These are phyloP conservation scores for Suillus occidentalis DNA, from an alignment of 768 basidiomycete species.

Conservation along the genomic window DNA sequence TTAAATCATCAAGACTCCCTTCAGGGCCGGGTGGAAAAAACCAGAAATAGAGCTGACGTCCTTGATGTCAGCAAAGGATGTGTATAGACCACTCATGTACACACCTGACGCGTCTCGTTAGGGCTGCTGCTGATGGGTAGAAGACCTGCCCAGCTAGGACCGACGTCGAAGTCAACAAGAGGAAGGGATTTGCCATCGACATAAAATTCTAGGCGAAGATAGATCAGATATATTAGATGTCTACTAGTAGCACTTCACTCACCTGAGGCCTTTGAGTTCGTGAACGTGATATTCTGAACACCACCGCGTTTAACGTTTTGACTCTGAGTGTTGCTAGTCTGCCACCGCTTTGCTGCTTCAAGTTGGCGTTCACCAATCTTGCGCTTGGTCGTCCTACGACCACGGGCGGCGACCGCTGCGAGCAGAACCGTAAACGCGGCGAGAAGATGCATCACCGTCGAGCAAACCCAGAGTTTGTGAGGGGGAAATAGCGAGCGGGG, in stretches of 20 bases:
- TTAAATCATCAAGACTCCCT: constrained; percentile 69
- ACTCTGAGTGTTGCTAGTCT: constrained; percentile 5
- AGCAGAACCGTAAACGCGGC: constrained; percentile 13
- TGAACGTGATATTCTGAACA: constrained; percentile 69
- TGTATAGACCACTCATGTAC: not conserved
- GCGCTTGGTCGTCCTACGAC: constrained; percentile 35
- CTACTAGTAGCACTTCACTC: not conserved
- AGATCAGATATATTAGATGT: not conserved
- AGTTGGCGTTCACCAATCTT: constrained; percentile 46
- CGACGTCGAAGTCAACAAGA: constrained; percentile 69
- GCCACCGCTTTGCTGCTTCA: constrained; percentile 48
- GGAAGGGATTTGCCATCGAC: constrained; percentile 70
- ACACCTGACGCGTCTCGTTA: constrained; percentile 68
- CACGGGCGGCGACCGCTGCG: constrained; percentile 5
- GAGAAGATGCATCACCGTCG: constrained; percentile 16
- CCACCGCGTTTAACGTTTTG: constrained; percentile 8
- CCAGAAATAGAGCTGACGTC: constrained; percentile 68
- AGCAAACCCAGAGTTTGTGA: not conserved
- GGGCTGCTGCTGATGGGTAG: constrained; percentile 61
- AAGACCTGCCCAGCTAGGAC: constrained; percentile 74
- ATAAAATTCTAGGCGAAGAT: constrained; percentile 52
- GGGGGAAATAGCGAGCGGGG: not conserved
- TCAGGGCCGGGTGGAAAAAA: constrained; percentile 77
- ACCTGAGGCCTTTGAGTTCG: constrained; percentile 67
- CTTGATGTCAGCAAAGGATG: not conserved